Percentiles rank a stretch among this genome's conserved stretches.
Conservation (phyloP, 2,329 filamentous ascomycete genomes). For the Venturia effusa region DNA sequence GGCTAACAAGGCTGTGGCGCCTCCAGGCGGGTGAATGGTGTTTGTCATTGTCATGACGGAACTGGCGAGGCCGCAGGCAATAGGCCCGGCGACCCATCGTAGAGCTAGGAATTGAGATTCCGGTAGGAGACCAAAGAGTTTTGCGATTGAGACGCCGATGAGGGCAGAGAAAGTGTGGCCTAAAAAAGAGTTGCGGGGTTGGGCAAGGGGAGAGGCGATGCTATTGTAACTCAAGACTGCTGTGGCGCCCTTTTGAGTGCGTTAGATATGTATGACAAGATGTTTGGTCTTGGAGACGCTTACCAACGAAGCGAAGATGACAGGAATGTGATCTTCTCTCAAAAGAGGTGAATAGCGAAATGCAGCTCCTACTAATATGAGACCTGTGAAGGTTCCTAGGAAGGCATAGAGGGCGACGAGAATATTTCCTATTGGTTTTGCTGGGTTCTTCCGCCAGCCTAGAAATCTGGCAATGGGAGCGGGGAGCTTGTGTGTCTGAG, state of each 20-base stretch:
- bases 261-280: neutral
- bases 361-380: slow-evolving; percentile 31
- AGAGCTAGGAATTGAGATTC: slow-evolving; percentile 27
- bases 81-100: slow-evolving; percentile 34
- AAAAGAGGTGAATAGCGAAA: slow-evolving; percentile 30
- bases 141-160: slow-evolving; percentile 33
- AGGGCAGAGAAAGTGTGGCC: slow-evolving; percentile 36
- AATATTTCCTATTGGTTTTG: slow-evolving; percentile 30
- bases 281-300: slow-evolving; percentile 12
- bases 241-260: slow-evolving; percentile 28
- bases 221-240: slow-evolving; percentile 38
- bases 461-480: slow-evolving; percentile 56
- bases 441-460: slow-evolving; percentile 29
- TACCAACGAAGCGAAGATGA: slow-evolving; percentile 33
- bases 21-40: slow-evolving; percentile 40
- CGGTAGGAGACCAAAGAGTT: slow-evolving; percentile 28
- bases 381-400: slow-evolving; percentile 32
- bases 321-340: slow-evolving; percentile 28
- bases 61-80: slow-evolving; percentile 32
- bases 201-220: slow-evolving; percentile 35
- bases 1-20: slow-evolving; percentile 37
- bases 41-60: slow-evolving; percentile 36
- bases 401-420: slow-evolving; percentile 32
- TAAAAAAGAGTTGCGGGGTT: slow-evolving; percentile 35
- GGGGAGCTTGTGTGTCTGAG: slow-evolving; percentile 54